Evolutionary conservation across 108 stramenopile genomes (phyloP).

Genomic region (Pseudonitzschia multiseries): DNA sequence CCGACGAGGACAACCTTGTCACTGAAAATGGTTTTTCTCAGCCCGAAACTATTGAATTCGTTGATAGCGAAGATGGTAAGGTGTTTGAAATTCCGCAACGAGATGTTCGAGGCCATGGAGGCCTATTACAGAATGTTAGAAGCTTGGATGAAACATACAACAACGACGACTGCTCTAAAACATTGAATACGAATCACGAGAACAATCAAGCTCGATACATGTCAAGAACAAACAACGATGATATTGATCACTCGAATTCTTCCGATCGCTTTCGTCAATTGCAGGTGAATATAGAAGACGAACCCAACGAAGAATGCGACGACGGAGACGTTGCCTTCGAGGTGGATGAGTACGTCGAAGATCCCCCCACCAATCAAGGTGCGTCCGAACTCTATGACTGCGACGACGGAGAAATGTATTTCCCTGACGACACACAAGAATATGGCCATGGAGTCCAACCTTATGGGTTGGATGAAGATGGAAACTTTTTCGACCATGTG

Average conservation of each 20-base stretch:
- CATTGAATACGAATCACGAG: slow-evolving; percentile 14
- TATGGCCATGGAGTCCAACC: not conserved
- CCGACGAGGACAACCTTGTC: not conserved
- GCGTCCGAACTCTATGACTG: slow-evolving; percentile 5
- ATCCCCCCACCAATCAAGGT: not conserved
- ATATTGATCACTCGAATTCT: not conserved
- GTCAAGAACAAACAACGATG: not conserved
- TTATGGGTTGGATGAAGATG: not conserved
- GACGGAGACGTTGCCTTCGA: not conserved
- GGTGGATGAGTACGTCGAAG: not conserved
- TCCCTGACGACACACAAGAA: not conserved
- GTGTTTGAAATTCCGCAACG: not conserved
- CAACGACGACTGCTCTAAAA: slow-evolving; percentile 15
- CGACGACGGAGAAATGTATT: not conserved
- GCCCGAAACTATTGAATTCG: slow-evolving; percentile 15
- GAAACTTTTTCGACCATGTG: slow-evolving; percentile 7
- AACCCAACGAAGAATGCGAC: slow-evolving; percentile 3
- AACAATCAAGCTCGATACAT: not conserved
- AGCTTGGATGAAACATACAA: slow-evolving; percentile 12
- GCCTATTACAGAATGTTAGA: slow-evolving; percentile 5
- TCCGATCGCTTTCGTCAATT: not conserved
- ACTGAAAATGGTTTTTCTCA: not conserved
- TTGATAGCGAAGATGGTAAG: slow-evolving; percentile 18
- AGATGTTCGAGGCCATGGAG: not conserved
- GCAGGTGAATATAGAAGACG: slow-evolving; percentile 1